Evolutionary conservation across 192 early-diverging fungal genomes (phyloP).

Genomic region (Spizellomyces sp.): DNA sequence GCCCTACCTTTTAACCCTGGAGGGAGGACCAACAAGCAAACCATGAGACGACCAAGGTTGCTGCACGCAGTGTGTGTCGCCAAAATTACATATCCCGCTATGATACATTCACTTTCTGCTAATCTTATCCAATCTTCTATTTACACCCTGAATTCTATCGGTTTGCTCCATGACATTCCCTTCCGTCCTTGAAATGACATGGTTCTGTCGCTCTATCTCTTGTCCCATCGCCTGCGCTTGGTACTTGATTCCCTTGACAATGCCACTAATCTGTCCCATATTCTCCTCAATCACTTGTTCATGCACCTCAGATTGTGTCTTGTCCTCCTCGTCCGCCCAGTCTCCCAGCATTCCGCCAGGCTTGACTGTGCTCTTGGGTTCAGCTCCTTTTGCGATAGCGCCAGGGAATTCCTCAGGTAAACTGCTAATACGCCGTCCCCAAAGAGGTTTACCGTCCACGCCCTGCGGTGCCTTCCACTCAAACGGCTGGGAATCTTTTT

Average conservation of each 20-base stretch:
- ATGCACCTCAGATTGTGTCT: slow-evolving; percentile 8
- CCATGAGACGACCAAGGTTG: no score
- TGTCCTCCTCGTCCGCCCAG: slow-evolving; percentile 15
- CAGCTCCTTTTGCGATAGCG: not conserved
- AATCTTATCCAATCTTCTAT: slow-evolving; percentile 23
- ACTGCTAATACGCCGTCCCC: slow-evolving; percentile 24
- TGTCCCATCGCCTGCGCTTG: slow-evolving; percentile 6
- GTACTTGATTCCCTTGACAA: slow-evolving; percentile 9
- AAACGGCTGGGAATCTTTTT: not conserved
- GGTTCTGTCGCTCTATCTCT: slow-evolving; percentile 13
- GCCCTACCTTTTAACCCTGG: no score
- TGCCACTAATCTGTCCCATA: slow-evolving; percentile 5
- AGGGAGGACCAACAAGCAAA: no score
- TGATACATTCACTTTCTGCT: slow-evolving; percentile 1
- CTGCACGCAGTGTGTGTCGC: no score
- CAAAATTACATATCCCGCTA: no score
- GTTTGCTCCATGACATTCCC: slow-evolving; percentile 3
- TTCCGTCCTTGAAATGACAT: slow-evolving; percentile 10
- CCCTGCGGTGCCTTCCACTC: not conserved
- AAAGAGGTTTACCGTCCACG: slow-evolving; percentile 12
- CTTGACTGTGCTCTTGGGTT: not conserved
- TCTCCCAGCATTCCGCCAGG: slow-evolving; percentile 11
- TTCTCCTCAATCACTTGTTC: slow-evolving; percentile 19
- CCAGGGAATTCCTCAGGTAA: slow-evolving; percentile 8
- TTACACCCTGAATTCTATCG: slow-evolving; percentile 13